Evolutionary conservation across 768 basidiomycete species (phyloP).

Genomic region (Pulveroboletus sp.): DNA sequence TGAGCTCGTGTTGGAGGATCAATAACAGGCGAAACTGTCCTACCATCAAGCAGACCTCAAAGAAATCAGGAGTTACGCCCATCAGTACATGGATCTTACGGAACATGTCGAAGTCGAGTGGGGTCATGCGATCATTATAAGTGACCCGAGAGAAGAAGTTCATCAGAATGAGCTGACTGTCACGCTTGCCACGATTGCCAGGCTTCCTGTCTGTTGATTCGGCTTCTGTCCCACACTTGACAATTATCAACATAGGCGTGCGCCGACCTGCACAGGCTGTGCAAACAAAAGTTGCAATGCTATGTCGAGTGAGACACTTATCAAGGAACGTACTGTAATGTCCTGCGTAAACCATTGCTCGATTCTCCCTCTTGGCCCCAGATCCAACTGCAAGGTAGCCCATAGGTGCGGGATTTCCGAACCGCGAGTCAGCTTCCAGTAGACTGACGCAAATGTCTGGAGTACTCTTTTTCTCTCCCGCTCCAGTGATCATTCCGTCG

Average conservation of each 20-base stretch:
- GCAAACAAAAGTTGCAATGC: constrained; percentile 3
- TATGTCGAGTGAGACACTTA: not conserved
- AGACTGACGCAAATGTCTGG: constrained; percentile 94
- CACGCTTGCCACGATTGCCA: constrained; percentile 97
- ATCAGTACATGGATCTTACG: constrained; percentile 93
- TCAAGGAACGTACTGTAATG: constrained; percentile 77
- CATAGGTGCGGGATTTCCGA: constrained; percentile 96
- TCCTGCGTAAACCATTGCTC: constrained; percentile 99
- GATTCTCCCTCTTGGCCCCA: constrained; percentile 84
- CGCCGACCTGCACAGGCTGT: constrained; percentile 79
- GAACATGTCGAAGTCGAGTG: constrained; percentile 97
- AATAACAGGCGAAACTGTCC: constrained; percentile 24
- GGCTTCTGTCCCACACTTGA: constrained; percentile 91
- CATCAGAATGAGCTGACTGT: constrained; percentile 98
- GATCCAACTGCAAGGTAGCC: constrained; percentile 86
- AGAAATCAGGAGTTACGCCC: constrained; percentile 99
- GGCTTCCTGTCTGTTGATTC: constrained; percentile 90
- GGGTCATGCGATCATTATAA: constrained; percentile 98
- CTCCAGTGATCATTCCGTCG: constrained; percentile 98
- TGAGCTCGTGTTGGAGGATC: constrained; percentile 8
- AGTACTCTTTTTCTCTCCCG: constrained; percentile 91
- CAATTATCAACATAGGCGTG: constrained; percentile 89
- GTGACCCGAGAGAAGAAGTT: constrained; percentile 99
- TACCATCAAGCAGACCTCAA: constrained; percentile 97
- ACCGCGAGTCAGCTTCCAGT: constrained; percentile 89